Conservation (phyloP, 768 basidiomycete species). For the Mrakia hoshinonis region DNA sequence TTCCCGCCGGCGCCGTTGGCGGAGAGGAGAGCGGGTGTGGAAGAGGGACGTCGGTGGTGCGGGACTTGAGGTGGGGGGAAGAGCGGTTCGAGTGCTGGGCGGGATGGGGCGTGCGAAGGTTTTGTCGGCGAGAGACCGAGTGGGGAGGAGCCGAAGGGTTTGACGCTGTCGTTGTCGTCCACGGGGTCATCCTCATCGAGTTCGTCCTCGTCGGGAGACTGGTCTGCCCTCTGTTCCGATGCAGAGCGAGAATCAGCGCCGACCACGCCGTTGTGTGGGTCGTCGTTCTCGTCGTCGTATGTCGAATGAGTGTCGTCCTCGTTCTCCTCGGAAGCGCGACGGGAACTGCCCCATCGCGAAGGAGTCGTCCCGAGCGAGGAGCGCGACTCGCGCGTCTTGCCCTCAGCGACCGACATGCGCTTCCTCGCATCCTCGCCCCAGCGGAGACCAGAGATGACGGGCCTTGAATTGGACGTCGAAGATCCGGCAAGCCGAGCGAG, state of each 20-base stretch:
- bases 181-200: too few relatives aligned
- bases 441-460: not conserved
- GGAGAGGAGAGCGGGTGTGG: constrained; percentile 9
- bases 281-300: too few relatives aligned
- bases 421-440: constrained; percentile 7
- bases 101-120: not conserved
- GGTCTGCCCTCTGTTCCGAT: not conserved
- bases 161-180: too few relatives aligned
- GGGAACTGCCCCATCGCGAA: too few relatives aligned
- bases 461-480: not conserved
- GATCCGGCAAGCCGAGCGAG: not conserved
- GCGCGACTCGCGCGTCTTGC: not conserved
- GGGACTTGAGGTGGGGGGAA: constrained; percentile 12
- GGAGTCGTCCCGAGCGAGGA: too few relatives aligned
- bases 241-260: not conserved
- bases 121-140: too few relatives aligned
- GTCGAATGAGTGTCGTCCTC: too few relatives aligned
- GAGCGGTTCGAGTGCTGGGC: not conserved
- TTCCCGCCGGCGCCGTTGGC: constrained; percentile 1
- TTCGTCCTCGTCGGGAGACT: not conserved
- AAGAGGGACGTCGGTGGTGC: constrained; percentile 13
- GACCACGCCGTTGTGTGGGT: not conserved
- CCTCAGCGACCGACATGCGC: not conserved
- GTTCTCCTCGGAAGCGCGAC: too few relatives aligned
- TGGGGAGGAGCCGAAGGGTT: too few relatives aligned